Percentiles rank a stretch among this genome's conserved stretches.
phyloP scores from a whole-genome alignment of 441 rosid genomes.

The Dalechampia spathulata region DNA sequence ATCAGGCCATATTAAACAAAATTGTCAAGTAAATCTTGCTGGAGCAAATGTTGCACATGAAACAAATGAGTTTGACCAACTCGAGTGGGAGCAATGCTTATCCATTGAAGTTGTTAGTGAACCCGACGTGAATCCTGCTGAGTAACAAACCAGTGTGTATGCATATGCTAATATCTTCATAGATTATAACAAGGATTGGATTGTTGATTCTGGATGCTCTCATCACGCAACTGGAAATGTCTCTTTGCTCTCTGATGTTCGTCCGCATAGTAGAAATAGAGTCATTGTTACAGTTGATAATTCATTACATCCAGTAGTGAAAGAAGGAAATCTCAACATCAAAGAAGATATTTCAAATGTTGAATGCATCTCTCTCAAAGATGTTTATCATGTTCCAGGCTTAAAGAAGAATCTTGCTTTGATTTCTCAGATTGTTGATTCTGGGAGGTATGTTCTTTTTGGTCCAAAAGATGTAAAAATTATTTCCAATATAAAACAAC shows the following conservation, averaged over 20 bases:
- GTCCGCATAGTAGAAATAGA: background rate
- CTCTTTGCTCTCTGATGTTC: background rate
- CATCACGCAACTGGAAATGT: constrained; percentile 15
- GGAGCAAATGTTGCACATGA: background rate
- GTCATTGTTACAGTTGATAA: constrained; percentile 8
- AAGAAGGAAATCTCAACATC: background rate
- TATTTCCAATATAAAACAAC: background rate
- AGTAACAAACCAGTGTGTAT: no score
- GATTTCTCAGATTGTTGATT: background rate
- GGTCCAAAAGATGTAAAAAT: constrained; percentile 1
- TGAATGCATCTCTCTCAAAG: background rate
- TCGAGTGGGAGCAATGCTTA: constrained; percentile 6
- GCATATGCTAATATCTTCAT: no score
- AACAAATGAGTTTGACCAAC: background rate
- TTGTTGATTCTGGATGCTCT: constrained; percentile 13
- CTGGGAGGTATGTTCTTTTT: background rate
- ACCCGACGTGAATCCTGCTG: no score
- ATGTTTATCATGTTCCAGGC: background rate
- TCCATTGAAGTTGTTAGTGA: background rate
- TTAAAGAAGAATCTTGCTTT: no score
- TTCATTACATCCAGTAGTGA: background rate
- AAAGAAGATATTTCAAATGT: background rate
- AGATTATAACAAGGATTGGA: constrained; percentile 1
- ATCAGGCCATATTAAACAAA: background rate
- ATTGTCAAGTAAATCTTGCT: background rate